Base-by-base conservation (phyloP, 2,329 filamentous ascomycete species). In the Cladosporium sp. region DNA sequence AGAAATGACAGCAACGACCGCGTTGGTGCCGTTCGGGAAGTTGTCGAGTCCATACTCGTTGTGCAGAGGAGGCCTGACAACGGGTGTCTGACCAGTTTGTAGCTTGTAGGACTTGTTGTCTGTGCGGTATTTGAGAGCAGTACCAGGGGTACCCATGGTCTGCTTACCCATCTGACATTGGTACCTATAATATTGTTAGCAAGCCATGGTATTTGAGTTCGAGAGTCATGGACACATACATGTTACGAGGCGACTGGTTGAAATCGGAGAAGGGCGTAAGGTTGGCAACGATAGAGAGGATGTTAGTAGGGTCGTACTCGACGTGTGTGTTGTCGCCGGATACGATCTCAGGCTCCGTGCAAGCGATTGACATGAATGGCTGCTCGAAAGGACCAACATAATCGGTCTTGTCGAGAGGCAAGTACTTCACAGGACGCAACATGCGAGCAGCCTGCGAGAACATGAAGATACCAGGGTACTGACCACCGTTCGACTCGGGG, bases 181-280 rank as follows among this genome's bases (percentile, higher is more conserved):
- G 4, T 46, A 46, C 39, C 39, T 46, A n/a, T 46, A 23, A 30
- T 13, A 8, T 16, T 14, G 14, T 53, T 30, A 53, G 49, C 16
- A 18, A 3, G 1, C 8, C 21, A 8, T 18, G 5, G 18, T 26
- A 6, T 5, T 3, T n/a, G 14, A 18, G 16, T 36, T 26, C 5
- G 3, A 14, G 16, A 32, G 18, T 11, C 14, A 21, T 56, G 3
- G 7, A 39, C 43, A 48, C n/a, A 57, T 98, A 99, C 94, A 98
- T 98, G 80, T 99, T 99, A 85, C 95, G 86, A 1, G 95, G 95
- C 16, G 93, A 97, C 79, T 99, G 95, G 80, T 99, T 99, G 81
- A 97, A 97, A 77, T 99, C 92, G 56, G 94, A 97, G 80, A 99
- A 99, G 3, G 95, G 95, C 0, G 95, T 99, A 90, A 97, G 96